Base-by-base conservation (phyloP, 2,329 filamentous ascomycete species). In the Pyricularia grisea region DNA sequence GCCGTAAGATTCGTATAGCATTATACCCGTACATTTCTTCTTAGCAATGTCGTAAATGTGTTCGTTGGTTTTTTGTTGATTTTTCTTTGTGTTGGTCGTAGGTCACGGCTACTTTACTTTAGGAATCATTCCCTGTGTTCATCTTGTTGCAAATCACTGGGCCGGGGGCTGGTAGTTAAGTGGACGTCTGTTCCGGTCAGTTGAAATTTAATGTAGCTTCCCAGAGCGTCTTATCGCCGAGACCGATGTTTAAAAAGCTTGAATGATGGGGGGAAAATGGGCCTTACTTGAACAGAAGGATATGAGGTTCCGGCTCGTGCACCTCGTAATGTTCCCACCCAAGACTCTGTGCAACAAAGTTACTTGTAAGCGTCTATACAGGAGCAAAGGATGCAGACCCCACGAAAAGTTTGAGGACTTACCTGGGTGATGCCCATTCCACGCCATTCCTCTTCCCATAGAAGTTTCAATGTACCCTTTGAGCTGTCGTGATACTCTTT, bases 291-390 rank as follows among this genome's bases (percentile, higher is more conserved):
- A 99, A 99, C 36, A 99, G 87, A 69, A 99, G 87, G 76, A 99
- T 99, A 79, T 99, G 95, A 73, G 95, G 95, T 82, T 99, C 95
- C 63, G 95, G 95, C 80, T 98, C 95, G 79, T 99, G 95, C 68
- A 99, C 95, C 80, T 99, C 95, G 78, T 99, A 99, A 80, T 99
- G 95, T 79, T 98, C 94, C 95, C 95, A 99, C 70, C 95, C 95
- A 76, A 99, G 84, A 83, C 94, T 98, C 94, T 98, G 77, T 67
- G 64, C n/a, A 14, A 9, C 42, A 55, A 9, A 3, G 36, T 55
- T 55, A 2, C 4, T 31, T 14, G 60, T 68, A 28, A 68, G 67
- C 30, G 3, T 50, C 31, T 11, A 42, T 6, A 65, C 58, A 61
- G 20, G 67, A 2, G 42, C 17, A 4, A 55, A 50, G 5, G 36